Conservation (phyloP, 2,329 filamentous ascomycete genomes). For the Teratosphaeria gauchensis region DNA sequence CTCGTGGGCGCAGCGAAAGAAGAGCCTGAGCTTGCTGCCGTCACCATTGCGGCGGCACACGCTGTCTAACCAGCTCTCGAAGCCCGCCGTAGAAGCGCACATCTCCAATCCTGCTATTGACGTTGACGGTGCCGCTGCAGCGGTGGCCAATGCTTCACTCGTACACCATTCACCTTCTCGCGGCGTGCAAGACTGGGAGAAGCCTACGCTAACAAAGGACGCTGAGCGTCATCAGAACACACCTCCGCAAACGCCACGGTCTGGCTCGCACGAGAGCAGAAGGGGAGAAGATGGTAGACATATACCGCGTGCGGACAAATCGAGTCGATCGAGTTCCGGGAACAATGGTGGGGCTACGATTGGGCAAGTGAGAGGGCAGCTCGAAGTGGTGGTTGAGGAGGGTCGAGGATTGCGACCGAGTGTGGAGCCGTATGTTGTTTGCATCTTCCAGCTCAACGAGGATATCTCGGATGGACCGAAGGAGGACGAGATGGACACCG, state of each 20-base stretch:
- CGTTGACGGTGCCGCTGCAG: constrained; percentile 46
- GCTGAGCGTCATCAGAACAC: constrained; percentile 69
- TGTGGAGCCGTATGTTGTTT: constrained; percentile 88
- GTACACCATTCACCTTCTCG: constrained; percentile 37
- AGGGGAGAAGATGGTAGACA: constrained; percentile 17
- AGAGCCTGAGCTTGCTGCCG: constrained; percentile 16
- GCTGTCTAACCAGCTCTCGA: constrained; percentile 49
- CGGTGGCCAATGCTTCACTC: constrained; percentile 17
- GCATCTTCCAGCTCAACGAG: constrained; percentile 93
- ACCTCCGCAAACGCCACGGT: constrained; percentile 79
- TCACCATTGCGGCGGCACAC: constrained; percentile 28
- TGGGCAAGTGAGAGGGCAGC: constrained; percentile 69
- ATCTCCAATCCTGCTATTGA: constrained; percentile 57
- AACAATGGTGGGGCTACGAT: constrained; percentile 45
- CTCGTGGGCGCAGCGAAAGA: constrained; percentile 16
- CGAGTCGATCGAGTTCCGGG: constrained; percentile 25
- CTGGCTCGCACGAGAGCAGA: constrained; percentile 58
- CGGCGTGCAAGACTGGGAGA: constrained; percentile 55
- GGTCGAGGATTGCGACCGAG: constrained; percentile 73
- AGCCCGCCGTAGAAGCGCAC: constrained; percentile 56
- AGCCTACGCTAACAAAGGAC: constrained; percentile 69
- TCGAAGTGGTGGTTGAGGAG: constrained; percentile 81
- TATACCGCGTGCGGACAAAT: constrained; percentile 29
- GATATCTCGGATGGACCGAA: constrained; percentile 83
- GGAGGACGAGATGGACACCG: constrained; percentile 41